phyloP scores from a whole-genome alignment of 139 green algal species.

The Chlorella sp. region DNA sequence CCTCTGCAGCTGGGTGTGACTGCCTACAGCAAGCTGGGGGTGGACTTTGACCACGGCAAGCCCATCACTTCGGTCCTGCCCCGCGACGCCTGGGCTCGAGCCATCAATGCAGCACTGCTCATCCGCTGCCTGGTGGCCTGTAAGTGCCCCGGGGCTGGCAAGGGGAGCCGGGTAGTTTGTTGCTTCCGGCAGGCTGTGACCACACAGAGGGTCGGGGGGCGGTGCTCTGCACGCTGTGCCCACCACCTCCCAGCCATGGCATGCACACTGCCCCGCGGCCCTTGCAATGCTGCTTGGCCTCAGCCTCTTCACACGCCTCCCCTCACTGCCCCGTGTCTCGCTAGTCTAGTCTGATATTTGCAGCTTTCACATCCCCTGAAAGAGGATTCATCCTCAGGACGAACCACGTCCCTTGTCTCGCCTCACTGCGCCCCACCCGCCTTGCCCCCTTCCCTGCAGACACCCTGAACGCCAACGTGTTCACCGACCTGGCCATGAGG shows the following conservation, averaged over 20 bases:
- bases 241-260: background rate
- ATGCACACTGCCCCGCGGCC: no score
- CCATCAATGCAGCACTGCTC: slow-evolving; percentile 55
- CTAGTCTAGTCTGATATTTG: no score
- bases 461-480: slow-evolving; percentile 5
- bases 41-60: slow-evolving; percentile 43
- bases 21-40: slow-evolving; percentile 50
- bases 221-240: background rate
- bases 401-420: no score
- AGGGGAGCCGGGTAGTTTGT: background rate
- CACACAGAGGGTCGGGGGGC: no score
- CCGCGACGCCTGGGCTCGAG: slow-evolving; percentile 39
- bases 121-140: slow-evolving; percentile 60
- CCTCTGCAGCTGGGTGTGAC: background rate
- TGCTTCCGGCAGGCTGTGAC: background rate
- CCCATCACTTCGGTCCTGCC: slow-evolving; percentile 54
- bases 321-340: no score
- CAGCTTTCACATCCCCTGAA: no score
- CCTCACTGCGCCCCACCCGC: no score
- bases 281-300: no score
- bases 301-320: no score
- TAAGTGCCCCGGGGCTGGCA: background rate
- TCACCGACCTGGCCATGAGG: slow-evolving; percentile 40
- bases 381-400: no score
- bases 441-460: background rate